Base-by-base conservation (phyloP, 2,329 filamentous ascomycete species). In the Hypoxylon sp. region DNA sequence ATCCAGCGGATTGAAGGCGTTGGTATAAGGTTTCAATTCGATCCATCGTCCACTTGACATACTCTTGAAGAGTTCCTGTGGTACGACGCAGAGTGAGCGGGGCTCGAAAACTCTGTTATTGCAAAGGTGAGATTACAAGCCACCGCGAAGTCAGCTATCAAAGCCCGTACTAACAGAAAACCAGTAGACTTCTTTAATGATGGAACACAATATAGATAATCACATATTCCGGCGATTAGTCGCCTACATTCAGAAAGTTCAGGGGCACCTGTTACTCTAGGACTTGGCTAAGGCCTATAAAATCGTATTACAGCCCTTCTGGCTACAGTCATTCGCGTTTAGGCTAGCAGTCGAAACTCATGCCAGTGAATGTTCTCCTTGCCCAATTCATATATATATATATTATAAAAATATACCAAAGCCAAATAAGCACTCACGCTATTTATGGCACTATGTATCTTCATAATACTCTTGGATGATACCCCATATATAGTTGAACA, bases 401-500 rank as follows among this genome's bases (percentile, higher is more conserved):
- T 26, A 33, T 29, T 17, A 31, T 19, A n/a, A 26, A 13, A 29
- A 39, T 46, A 44, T 31, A 9, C 29, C 29, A 46, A 29, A 13
- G 39, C 33, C 33, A n/a, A 46, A 48, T 26, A 44, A n/a, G 10
- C 50, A 42, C 57, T 42, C 26, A 26, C 29, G 44, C 31, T 46
- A 37, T n/a, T 10, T 31, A 51, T 42, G 52, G 35, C 11, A 22
- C 26, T 42, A 26, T n/a, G 52, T 8, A 33, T 56, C 9, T 22
- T 37, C 14, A 8, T 2, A 35, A 46, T 24, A 14, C n/a, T 58
- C 14, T 53, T 60, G 11, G 31, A 59, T 59, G 46, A 66, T 54
- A 59, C 52, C 57, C 39, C 50, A 53, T 59, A 33, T 46, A 56
- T 55, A n/a, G 37, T 42, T 51, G 39, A 47, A 44, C 33, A 53